Percentiles rank a stretch among this genome's conserved stretches.
phyloP scores from a whole-genome alignment of 2,329 filamentous ascomycete genomes.

The Penicillium janthinellum region DNA sequence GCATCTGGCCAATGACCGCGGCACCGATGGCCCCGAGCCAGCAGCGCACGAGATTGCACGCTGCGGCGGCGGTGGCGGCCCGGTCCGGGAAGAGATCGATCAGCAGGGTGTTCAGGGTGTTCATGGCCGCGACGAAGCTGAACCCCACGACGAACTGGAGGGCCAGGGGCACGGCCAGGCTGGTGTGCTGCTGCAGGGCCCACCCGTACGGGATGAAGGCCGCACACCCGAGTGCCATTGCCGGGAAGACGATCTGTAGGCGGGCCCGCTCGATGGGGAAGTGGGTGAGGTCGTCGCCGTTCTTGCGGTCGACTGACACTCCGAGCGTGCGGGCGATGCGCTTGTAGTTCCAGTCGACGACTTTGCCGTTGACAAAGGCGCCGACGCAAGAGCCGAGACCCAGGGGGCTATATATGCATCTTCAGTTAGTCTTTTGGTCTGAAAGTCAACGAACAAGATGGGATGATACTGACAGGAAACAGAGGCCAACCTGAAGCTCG shows the following conservation, averaged over 20 bases:
- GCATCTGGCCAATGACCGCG: slow-evolving; percentile 45
- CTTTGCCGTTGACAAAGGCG: slow-evolving; percentile 25
- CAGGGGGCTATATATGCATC: slow-evolving; percentile 18
- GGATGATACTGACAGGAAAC: slow-evolving; percentile 25
- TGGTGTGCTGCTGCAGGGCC: slow-evolving; percentile 27
- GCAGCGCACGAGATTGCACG: slow-evolving; percentile 46
- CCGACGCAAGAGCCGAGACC: slow-evolving; percentile 24
- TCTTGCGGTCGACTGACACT: slow-evolving; percentile 25
- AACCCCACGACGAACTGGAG: slow-evolving; percentile 40
- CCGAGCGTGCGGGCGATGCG: slow-evolving; percentile 17
- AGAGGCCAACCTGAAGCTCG: slow-evolving; percentile 29
- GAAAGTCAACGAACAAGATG: not conserved
- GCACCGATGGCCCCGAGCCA: slow-evolving; percentile 42
- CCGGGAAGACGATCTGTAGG: slow-evolving; percentile 29
- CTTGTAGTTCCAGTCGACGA: slow-evolving; percentile 29
- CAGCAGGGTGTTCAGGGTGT: slow-evolving; percentile 48
- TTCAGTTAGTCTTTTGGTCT: not conserved
- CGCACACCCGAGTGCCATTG: slow-evolving; percentile 28
- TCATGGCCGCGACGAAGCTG: slow-evolving; percentile 38
- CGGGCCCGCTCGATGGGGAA: slow-evolving; percentile 45
- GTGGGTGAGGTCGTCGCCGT: slow-evolving; percentile 48
- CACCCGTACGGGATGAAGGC: slow-evolving; percentile 37
- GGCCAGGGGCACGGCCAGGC: slow-evolving; percentile 37
- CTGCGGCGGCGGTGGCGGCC: slow-evolving; percentile 44
- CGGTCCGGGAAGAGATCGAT: slow-evolving; percentile 44